A percentile compares a stretch with the other conserved stretches of the same genome.
phyloP scores from a whole-genome alignment of 2,329 filamentous ascomycete species.

The Fusarium oligoseptatum region DNA sequence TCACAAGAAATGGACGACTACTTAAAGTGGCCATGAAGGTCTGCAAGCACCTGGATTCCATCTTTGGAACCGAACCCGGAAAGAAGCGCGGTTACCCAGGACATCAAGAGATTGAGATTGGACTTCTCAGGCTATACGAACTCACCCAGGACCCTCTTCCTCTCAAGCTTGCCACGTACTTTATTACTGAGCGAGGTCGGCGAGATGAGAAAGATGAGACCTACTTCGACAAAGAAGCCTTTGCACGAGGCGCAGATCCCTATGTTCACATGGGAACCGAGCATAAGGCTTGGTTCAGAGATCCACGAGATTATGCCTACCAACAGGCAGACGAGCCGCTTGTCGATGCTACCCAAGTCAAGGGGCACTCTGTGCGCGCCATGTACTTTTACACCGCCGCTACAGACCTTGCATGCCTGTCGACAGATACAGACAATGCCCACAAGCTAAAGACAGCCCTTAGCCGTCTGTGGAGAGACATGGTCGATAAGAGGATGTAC shows the following conservation, averaged over 20 bases:
- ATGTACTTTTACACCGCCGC: constrained; percentile 12
- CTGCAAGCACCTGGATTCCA: neutral
- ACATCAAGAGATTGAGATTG: constrained; percentile 14
- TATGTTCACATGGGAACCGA: constrained; percentile 1
- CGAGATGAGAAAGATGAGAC: constrained; percentile 2
- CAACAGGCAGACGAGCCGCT: constrained; percentile 7
- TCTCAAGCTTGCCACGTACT: constrained; percentile 9
- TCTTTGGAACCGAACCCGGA: neutral
- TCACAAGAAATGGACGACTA: neutral
- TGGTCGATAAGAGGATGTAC: constrained; percentile 15
- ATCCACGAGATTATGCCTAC: constrained; percentile 7
- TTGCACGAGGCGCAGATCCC: neutral
- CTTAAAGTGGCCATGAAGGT: neutral
- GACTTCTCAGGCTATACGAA: constrained; percentile 2
- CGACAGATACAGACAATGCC: neutral
- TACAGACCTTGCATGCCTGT: neutral
- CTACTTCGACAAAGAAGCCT: constrained; percentile 10
- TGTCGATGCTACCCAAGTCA: neutral
- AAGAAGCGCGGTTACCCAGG: constrained; percentile 14
- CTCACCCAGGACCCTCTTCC: neutral
- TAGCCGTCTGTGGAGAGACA: constrained; percentile 5
- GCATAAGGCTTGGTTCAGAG: neutral
- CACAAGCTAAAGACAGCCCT: neutral
- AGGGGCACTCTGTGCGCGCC: constrained; percentile 9
- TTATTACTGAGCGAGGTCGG: constrained; percentile 4